Evolutionary conservation across 371 early-diverging fungal genomes (phyloP).

Genomic region (Circinella umbellata): DNA sequence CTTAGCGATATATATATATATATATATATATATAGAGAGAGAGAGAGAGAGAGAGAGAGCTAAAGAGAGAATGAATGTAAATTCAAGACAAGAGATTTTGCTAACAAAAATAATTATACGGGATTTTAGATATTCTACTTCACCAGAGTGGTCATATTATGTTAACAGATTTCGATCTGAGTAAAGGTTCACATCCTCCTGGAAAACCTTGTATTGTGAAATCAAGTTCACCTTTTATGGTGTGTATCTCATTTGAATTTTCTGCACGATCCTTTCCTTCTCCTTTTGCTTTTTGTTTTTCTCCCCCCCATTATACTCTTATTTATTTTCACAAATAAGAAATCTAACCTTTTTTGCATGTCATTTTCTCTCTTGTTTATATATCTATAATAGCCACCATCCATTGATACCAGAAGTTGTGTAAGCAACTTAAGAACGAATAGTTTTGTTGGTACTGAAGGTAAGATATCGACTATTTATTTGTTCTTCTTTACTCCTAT

Average conservation of each 20-base stretch:
- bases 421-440: slow-evolving; percentile 88
- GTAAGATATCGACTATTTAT: slow-evolving; percentile 25
- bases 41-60: too few relatives aligned
- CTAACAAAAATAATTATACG: too few relatives aligned
- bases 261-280: slow-evolving; percentile 1
- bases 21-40: too few relatives aligned
- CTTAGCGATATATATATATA: too few relatives aligned
- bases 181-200: slow-evolving; percentile 84
- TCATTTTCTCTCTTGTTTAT: neutral
- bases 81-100: too few relatives aligned
- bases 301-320: too few relatives aligned
- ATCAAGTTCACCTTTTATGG: slow-evolving; percentile 53
- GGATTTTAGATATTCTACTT: slow-evolving; percentile 79
- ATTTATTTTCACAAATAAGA: too few relatives aligned
- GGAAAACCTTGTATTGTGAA: slow-evolving; percentile 81
- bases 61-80: too few relatives aligned
- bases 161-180: slow-evolving; percentile 96
- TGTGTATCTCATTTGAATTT: slow-evolving; percentile 14
- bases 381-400: slow-evolving; percentile 43
- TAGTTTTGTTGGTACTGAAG: slow-evolving; percentile 97
- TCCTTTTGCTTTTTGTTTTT: neutral
- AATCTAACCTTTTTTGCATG: too few relatives aligned
- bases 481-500: too few relatives aligned
- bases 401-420: slow-evolving; percentile 87
- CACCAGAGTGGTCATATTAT: slow-evolving; percentile 97